These are phyloP conservation scores for Gelatoporia subvermispora DNA, from an alignment of 768 basidiomycete species.

Conservation along the genomic window DNA sequence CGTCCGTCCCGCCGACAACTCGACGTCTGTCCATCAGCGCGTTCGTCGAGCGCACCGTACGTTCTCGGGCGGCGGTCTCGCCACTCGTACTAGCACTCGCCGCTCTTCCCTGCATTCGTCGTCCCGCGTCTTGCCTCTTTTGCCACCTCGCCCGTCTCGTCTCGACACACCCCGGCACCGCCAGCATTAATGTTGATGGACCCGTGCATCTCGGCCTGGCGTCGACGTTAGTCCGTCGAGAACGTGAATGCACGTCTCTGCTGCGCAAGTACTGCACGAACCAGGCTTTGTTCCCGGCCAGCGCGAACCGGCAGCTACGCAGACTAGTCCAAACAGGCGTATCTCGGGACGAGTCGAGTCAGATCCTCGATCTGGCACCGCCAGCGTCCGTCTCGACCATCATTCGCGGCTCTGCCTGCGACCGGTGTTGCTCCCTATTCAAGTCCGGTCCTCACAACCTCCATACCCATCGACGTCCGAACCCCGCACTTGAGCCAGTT, in stretches of 20 bases:
- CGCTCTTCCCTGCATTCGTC: no score
- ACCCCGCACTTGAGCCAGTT: slow-evolving; percentile 27
- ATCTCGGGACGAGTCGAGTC: slow-evolving; percentile 71
- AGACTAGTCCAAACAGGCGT: slow-evolving; percentile 75
- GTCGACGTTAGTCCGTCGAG: slow-evolving; percentile 20
- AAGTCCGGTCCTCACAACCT: no score
- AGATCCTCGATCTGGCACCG: slow-evolving; percentile 65
- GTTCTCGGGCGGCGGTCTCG: no score
- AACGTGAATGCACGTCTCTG: slow-evolving; percentile 48
- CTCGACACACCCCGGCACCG: no score
- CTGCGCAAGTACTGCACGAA: slow-evolving; percentile 77
- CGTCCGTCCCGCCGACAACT: no score
- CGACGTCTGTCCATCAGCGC: no score
- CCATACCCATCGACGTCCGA: slow-evolving; percentile 5
- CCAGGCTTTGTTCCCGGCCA: slow-evolving; percentile 77
- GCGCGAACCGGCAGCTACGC: slow-evolving; percentile 69
- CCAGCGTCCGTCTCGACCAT: slow-evolving; percentile 27
- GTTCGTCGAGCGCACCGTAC: no score
- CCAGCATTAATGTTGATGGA: no score
- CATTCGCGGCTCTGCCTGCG: slow-evolving; percentile 24
- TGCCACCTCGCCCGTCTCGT: no score
- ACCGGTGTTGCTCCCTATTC: slow-evolving; percentile 22
- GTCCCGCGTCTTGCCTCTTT: no score
- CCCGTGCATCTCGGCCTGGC: no score
- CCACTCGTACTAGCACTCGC: no score